Evolutionary conservation across 2,329 filamentous ascomycete species (phyloP), one percentile per base, ranked within the genome.

Genomic region (Colletotrichum coccodes): DNA sequence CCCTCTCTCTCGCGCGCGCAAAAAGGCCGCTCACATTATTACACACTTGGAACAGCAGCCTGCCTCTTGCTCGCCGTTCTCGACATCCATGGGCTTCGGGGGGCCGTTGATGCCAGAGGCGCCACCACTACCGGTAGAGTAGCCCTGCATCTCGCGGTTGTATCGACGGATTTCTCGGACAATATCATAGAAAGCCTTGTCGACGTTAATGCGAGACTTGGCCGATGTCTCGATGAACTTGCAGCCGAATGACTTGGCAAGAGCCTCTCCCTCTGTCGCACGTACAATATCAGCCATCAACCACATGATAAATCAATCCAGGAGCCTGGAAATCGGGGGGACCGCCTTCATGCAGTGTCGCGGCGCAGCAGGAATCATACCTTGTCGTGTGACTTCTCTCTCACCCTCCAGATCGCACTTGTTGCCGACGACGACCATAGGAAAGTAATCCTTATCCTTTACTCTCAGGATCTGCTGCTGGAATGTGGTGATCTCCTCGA

Each of bases 361-460:
- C 52, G 59, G 59, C 57, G 58, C 53, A 50, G 64, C 52, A 54
- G 14, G 14, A 83, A 30, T 49, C 90, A 72, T 88, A 97, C 95
- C 95, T 90, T 97, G 91, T 85, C 92, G 91, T 72, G 94, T 92
- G 69, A 99, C 96, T 77, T 95, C 93, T 78, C 96, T 90, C 84
- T 99, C 95, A 75, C 87, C 87, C 78, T 98, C 95, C 80, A 99
- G 85, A 94, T 99, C 96, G 84, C 95, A 98, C 88, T 99, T 99
- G 90, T 99, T 99, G 76, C 94, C 96, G 47, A 98, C 96, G 52
- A 99, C 93, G 67, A 98, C 97, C 86, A 99, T 98, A 75, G 96
- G 96, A 86, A 99, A 99, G 82, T 98, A 97, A 84, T 99, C 96
- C 90, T 97, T 98, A 86, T 98, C 96, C 89, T 99, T 99, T 76